Conservation (phyloP, 1,284 basidiomycete species). For the Leccinum solheimii region DNA sequence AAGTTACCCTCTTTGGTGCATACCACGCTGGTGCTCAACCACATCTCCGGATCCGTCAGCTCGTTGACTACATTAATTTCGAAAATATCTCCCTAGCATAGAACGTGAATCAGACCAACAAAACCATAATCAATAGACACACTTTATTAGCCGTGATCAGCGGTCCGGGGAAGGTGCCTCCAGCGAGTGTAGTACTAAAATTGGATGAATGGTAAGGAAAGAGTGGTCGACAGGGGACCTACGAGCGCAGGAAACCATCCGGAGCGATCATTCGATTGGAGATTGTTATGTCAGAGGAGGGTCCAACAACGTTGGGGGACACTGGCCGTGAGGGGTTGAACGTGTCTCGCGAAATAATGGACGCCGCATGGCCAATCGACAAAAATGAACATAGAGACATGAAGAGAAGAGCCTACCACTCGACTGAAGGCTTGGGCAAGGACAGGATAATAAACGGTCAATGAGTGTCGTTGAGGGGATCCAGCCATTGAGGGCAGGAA, state of each 20-base stretch:
- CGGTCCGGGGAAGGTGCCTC: background rate
- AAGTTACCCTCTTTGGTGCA: background rate
- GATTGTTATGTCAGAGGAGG: background rate
- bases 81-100: background rate
- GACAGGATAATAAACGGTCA: background rate
- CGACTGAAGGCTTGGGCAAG: background rate
- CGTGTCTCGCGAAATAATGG: background rate
- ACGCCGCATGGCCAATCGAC: background rate
- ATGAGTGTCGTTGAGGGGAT: background rate
- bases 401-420: background rate
- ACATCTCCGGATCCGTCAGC: background rate
- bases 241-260: background rate
- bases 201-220: background rate
- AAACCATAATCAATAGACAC: background rate
- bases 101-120: background rate
- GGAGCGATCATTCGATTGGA: background rate
- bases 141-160: background rate
- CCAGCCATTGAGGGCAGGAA: background rate
- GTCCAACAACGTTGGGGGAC: background rate
- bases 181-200: background rate
- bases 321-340: background rate
- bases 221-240: background rate
- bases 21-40: background rate
- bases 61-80: background rate
- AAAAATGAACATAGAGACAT: background rate